phyloP scores from a whole-genome alignment of 129 eudicot genomes.

The Calendula officinalis region DNA sequence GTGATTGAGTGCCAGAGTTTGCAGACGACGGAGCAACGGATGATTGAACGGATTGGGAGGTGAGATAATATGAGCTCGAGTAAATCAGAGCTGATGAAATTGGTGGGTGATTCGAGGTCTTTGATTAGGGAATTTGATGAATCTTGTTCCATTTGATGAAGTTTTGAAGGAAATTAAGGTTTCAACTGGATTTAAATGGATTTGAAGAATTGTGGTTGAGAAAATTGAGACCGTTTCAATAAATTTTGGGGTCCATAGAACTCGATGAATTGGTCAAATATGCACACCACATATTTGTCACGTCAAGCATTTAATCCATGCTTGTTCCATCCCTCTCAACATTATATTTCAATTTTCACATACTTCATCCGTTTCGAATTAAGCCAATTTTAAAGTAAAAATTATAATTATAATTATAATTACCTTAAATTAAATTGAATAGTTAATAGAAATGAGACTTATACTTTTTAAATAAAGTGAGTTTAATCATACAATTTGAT shows the following conservation, averaged over 20 bases:
- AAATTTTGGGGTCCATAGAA: neutral
- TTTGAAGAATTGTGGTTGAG: constrained; percentile 13
- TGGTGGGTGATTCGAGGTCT: constrained; percentile 16
- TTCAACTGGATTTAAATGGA: constrained; percentile 22
- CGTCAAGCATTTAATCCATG: too few species aligned
- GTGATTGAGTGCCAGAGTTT: constrained; percentile 46
- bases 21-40: constrained; percentile 57
- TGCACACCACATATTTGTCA: too few species aligned
- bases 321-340: too few species aligned
- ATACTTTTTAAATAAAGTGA: too few species aligned
- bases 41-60: constrained; percentile 50
- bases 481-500: too few species aligned
- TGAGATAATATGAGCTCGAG: constrained; percentile 46
- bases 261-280: constrained; percentile 27
- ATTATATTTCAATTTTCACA: too few species aligned
- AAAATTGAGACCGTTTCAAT: neutral
- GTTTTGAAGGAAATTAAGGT: neutral
- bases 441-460: too few species aligned
- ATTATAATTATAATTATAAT: too few species aligned
- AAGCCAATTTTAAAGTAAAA: too few species aligned
- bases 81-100: constrained; percentile 41
- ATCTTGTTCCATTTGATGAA: constrained; percentile 29
- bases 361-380: too few species aligned
- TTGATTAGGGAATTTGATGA: constrained; percentile 16
- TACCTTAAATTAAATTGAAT: too few species aligned